Evolutionary conservation across 2,329 filamentous ascomycete species (phyloP).

Genomic region (Colletotrichum sansevieriae): DNA sequence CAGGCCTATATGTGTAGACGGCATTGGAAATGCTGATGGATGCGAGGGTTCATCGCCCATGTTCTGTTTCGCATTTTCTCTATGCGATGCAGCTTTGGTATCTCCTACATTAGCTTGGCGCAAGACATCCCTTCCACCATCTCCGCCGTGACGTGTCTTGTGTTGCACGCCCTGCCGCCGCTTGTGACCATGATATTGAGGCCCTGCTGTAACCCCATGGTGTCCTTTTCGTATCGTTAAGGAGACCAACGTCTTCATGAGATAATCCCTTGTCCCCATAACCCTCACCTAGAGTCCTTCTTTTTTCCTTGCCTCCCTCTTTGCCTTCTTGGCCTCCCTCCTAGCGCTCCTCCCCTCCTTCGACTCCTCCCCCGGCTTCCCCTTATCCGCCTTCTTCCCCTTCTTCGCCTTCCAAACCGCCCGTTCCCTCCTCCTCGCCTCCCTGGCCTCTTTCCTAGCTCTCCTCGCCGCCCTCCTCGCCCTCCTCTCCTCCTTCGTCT

Average conservation of each 20-base stretch:
- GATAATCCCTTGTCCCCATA: not conserved
- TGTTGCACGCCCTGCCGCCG: too few species aligned
- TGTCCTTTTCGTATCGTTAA: too few species aligned
- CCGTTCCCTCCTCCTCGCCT: slow-evolving; percentile 47
- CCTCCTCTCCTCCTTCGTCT: slow-evolving; percentile 49
- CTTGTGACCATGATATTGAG: too few species aligned
- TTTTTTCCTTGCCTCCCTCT: slow-evolving; percentile 41
- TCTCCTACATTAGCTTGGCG: too few species aligned
- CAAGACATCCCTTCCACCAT: too few species aligned
- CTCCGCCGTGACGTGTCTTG: too few species aligned
- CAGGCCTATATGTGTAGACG: too few species aligned
- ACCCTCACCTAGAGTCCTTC: slow-evolving; percentile 30
- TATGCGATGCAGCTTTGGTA: too few species aligned
- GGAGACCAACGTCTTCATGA: not conserved
- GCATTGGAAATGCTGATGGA: too few species aligned
- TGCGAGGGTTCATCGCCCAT: too few species aligned
- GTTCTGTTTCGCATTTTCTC: too few species aligned
- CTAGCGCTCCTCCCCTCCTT: slow-evolving; percentile 58
- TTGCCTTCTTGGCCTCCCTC: slow-evolving; percentile 50
- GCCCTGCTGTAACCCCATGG: too few species aligned
- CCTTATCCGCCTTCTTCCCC: slow-evolving; percentile 47
- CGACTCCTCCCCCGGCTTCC: slow-evolving; percentile 49
- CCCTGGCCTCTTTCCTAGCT: slow-evolving; percentile 49
- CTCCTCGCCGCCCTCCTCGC: slow-evolving; percentile 51
- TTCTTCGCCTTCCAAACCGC: slow-evolving; percentile 47